Evolutionary conservation across 164 flowering plant species (phyloP).

Genomic region (Euptelea pleiosperma): DNA sequence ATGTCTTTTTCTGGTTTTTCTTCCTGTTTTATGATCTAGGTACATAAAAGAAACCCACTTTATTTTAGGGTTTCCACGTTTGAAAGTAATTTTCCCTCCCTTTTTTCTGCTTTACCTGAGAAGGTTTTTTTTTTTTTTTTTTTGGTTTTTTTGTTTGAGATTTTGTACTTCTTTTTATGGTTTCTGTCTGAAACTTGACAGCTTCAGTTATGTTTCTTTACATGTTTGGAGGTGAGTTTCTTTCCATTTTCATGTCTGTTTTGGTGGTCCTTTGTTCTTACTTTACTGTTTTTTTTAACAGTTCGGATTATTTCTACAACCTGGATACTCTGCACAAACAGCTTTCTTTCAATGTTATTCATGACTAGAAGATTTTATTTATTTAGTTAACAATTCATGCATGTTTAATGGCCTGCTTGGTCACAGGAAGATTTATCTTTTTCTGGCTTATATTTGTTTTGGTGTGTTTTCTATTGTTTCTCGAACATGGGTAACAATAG

Average conservation of each 20-base stretch:
- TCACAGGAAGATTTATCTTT: background rate
- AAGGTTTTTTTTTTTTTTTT: too few relatives aligned
- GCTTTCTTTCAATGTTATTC: background rate
- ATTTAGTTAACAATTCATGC: too few relatives aligned
- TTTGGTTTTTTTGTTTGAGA: background rate
- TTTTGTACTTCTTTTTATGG: too few relatives aligned
- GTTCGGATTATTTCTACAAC: too few relatives aligned
- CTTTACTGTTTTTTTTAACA: too few relatives aligned
- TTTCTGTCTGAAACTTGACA: too few relatives aligned
- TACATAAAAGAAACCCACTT: slow-evolving; percentile 1
- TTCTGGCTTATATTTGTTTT: background rate
- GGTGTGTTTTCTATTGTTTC: background rate
- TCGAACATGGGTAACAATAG: background rate
- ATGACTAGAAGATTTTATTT: too few relatives aligned
- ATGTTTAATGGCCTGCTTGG: too few relatives aligned
- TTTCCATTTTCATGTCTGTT: too few relatives aligned
- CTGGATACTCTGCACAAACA: background rate
- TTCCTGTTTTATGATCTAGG: background rate
- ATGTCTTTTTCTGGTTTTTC: background rate
- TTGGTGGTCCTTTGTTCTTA: too few relatives aligned
- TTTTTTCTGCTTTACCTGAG: too few relatives aligned
- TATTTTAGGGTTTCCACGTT: background rate
- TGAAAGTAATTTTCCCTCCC: background rate
- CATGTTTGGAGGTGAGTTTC: background rate
- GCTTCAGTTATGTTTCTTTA: background rate